Conservation (phyloP, 192 early-diverging fungal genomes). For the Coemansia nantahalensis region DNA sequence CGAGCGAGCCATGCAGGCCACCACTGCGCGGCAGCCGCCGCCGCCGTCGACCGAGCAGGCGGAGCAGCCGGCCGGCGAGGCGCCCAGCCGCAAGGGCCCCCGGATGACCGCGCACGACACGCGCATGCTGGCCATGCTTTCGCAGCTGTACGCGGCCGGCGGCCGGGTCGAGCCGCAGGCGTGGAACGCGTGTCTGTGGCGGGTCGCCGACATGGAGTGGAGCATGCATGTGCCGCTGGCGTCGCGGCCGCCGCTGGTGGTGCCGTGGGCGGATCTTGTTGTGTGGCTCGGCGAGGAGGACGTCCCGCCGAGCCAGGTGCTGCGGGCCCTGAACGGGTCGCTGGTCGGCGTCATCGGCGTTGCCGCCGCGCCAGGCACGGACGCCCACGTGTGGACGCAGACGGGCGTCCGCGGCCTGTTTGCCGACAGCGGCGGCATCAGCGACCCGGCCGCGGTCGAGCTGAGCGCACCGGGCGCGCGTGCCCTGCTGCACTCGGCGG, state of each 20-base stretch:
- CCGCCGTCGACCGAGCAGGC: constrained; percentile 1
- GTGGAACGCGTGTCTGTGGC: constrained; percentile 5
- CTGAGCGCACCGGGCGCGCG: constrained; percentile 41
- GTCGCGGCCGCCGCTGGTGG: constrained; percentile 55
- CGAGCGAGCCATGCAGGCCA: constrained; percentile 17
- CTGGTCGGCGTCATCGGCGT: constrained; percentile 73
- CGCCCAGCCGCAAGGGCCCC: constrained; percentile 29
- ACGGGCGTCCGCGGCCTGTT: constrained; percentile 19
- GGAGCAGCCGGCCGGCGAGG: constrained; percentile 2
- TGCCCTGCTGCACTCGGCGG: constrained; percentile 5
- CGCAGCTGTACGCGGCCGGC: constrained; percentile 63
- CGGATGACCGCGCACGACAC: constrained; percentile 62
- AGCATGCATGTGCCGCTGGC: constrained; percentile 57
- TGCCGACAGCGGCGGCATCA: constrained; percentile 14
- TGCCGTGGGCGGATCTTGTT: constrained; percentile 63
- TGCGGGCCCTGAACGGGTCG: constrained; percentile 81
- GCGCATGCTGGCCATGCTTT: constrained; percentile 62
- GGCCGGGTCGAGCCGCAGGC: background rate
- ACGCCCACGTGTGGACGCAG: constrained; percentile 31
- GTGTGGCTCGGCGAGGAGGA: constrained; percentile 72
- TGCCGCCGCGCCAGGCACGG: constrained; percentile 15
- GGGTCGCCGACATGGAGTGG: constrained; percentile 43
- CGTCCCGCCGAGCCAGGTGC: constrained; percentile 72
- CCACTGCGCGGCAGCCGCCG: constrained; percentile 10
- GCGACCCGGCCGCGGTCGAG: constrained; percentile 23